Evolutionary conservation across 169 alveolate genomes (phyloP).

Genomic region (Perkinsus marinus): DNA sequence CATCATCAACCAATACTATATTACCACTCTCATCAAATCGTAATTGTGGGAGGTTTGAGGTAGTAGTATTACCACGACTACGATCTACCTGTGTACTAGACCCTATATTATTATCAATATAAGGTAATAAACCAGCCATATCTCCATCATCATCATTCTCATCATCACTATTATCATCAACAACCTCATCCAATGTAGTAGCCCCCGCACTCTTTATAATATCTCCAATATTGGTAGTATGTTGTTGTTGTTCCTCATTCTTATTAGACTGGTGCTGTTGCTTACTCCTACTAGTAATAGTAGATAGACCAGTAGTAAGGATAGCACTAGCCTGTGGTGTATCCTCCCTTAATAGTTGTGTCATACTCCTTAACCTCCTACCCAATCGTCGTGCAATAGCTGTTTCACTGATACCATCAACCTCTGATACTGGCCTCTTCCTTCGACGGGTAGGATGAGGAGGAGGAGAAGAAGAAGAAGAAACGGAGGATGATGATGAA

Average conservation of each 20-base stretch:
- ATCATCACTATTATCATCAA: background rate
- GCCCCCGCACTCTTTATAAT: background rate
- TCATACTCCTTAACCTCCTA: background rate
- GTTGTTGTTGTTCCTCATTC: too few species aligned
- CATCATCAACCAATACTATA: background rate
- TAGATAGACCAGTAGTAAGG: background rate
- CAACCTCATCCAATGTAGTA: background rate
- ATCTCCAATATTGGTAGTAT: background rate
- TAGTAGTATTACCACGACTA: too few species aligned
- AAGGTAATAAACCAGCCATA: background rate
- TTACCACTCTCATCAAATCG: background rate
- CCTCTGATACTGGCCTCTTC: background rate
- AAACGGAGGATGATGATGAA: background rate
- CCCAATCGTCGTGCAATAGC: background rate
- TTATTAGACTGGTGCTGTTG: background rate
- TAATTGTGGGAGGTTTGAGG: background rate
- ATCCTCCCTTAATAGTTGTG: background rate
- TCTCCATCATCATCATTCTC: background rate
- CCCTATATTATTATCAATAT: background rate
- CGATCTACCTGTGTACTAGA: too few species aligned
- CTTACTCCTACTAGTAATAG: background rate
- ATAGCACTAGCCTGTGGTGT: background rate
- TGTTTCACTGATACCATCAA: background rate
- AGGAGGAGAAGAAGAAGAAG: too few species aligned
- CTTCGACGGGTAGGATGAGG: background rate